Evolutionary conservation across 192 early-diverging fungal genomes (phyloP), one percentile per base, ranked within the genome.

Genomic region (Podila minutissima): DNA sequence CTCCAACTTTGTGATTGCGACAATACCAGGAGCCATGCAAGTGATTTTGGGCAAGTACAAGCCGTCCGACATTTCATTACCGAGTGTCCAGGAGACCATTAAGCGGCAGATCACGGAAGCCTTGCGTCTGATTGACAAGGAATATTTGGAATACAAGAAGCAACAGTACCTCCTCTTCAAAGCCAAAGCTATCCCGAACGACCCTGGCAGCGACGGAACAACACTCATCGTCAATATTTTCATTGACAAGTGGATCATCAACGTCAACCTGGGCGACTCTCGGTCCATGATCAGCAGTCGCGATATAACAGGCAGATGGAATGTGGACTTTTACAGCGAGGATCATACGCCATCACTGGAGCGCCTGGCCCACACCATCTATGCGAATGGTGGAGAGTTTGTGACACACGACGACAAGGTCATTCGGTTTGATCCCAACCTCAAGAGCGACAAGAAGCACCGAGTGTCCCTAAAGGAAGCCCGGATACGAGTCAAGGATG

Each of bases 281-380:
- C 84, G 89, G 28, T 81, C 83, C 5, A 75, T 90, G 38, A 48
- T 90, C n/a, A 72, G 73, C 29, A 74, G 66, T 24, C 71, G 79
- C 10, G 82, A 84, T 37, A 29, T 41, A 0, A 58, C 81, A 15
- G 86, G 87, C 61, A 83, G 85, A 24, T 86, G 87, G 86, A 81
- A 84, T 32, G 87, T 87, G 4, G 86, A 82, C 20, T 87, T 87
- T 51, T 79, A 83, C 5, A 85, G 85, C 22, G 86, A 90, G 51
- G 89, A 90, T 41, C 89, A 90, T 67, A 90, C 88, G 17, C 89
- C 89, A 8, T 87, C 84, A 4, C 62, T 90, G 11, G 89, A 90
- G 61, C 84, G 87, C 59, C 83, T 90, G 2, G 89, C 86, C 11
- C 74, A 83, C 29, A 75, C 86, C 50, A 88, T 90, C 48, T 76